Evolutionary conservation across 169 alveolate species (phyloP), one percentile per base, ranked within the genome.

Genomic region (Plasmodium vinckei): DNA sequence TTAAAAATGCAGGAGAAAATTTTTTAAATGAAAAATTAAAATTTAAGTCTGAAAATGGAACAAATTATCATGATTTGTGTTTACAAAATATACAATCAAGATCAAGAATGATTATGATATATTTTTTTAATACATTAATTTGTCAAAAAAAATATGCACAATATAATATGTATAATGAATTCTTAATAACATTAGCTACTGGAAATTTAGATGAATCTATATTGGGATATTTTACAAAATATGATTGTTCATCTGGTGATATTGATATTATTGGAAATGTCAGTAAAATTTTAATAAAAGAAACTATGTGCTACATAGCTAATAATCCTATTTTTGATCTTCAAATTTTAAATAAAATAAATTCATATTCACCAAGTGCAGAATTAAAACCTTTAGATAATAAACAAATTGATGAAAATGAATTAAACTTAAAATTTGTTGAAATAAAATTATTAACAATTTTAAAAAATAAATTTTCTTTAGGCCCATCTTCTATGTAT

Each of bases 211-310:
- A 93, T 51, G 97, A 95, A 72, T 92, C 94, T 42, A 67, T 95
- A 71, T 86, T 95, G 0, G 97, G 97, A 0, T 96, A 96, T 75
- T 92, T 95, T 79, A 97, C 99, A 9, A 97, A 97, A 70, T 97
- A 97, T 89, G 99, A 97, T 91, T 96, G 98, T 91, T 91, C 96
- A 42, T 89, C 97, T 15, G 98, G 97, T 1, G 99, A 97, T 63
- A 77, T 97, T 15, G 95, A 96, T 73, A 97, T 98, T 12, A 96
- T 97, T 27, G 99, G 99, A 33, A 94, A 97, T 33, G 91, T 95
- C 13, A 90, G 94, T 61, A 97, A 97, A 87, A 61, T 75, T 1
- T 47, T 70, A 69, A 86, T 86, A 7, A 86, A 86, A 59, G 91
- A 86, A 72, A 86, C 87, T 5, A 70, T 86, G 71, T 86, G 87